Evolutionary conservation across 179 eudicot genomes (phyloP).

Genomic region (Beta corolliflora): DNA sequence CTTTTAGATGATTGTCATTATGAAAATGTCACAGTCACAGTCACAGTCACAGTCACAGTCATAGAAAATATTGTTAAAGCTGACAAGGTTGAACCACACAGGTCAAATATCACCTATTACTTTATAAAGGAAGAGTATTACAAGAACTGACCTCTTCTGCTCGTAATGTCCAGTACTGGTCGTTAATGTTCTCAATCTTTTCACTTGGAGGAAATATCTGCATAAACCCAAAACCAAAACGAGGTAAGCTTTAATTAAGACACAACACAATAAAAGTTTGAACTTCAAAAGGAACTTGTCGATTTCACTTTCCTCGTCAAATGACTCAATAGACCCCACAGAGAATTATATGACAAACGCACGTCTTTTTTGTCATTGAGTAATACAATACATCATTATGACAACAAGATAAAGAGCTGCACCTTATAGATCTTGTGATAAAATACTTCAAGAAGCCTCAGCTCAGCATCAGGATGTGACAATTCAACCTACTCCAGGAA

Average conservation of each 20-base stretch:
- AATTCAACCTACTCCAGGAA: constrained; percentile 63
- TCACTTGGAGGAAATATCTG: constrained; percentile 81
- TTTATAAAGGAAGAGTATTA: not conserved
- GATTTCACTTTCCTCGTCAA: not conserved
- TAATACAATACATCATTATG: not conserved
- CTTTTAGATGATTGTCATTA: too few species aligned
- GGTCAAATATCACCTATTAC: not conserved
- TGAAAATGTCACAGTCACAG: not conserved
- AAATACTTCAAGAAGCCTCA: constrained; percentile 87
- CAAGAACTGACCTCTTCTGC: constrained; percentile 81
- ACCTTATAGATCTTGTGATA: constrained; percentile 93
- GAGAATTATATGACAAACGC: not conserved
- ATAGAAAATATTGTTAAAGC: not conserved
- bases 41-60: too few species aligned
- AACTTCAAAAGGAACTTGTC: not conserved
- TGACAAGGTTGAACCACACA: not conserved
- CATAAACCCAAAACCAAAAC: constrained; percentile 17
- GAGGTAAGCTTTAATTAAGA: not conserved
- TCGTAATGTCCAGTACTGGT: constrained; percentile 89
- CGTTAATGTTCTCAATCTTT: constrained; percentile 89
- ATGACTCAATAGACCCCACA: not conserved
- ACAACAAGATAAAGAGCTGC: constrained; percentile 2
- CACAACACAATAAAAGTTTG: not conserved
- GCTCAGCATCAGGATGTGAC: constrained; percentile 82
- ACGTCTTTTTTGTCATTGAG: not conserved